Evolutionary conservation across 2,329 filamentous ascomycete genomes (phyloP).

Genomic region (Corynespora cassiicola): DNA sequence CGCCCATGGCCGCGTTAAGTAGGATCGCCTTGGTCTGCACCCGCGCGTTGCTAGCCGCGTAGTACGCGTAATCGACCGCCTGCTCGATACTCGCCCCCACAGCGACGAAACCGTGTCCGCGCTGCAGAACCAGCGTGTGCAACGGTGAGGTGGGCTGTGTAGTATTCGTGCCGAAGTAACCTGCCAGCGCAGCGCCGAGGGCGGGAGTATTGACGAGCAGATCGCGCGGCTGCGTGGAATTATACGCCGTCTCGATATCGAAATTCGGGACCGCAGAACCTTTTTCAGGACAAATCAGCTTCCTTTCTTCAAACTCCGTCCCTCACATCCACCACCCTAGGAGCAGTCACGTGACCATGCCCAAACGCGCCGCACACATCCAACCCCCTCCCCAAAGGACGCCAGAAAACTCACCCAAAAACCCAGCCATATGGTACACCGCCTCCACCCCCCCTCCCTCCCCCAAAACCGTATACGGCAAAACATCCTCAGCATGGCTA

Average conservation of each 20-base stretch:
- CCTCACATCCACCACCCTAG: too few relatives aligned
- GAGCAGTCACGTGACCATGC: too few relatives aligned
- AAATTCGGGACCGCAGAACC: slow-evolving; percentile 29
- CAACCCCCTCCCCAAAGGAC: too few relatives aligned
- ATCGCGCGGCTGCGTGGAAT: slow-evolving; percentile 18
- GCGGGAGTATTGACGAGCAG: slow-evolving; percentile 28
- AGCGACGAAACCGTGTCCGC: slow-evolving; percentile 51
- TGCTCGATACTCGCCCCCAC: slow-evolving; percentile 41
- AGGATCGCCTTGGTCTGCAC: slow-evolving; percentile 43
- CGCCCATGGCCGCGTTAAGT: slow-evolving; percentile 25
- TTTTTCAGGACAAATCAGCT: too few relatives aligned
- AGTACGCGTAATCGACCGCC: slow-evolving; percentile 48
- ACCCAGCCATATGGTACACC: slow-evolving; percentile 46
- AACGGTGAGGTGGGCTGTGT: slow-evolving; percentile 25
- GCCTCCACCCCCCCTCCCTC: slow-evolving; percentile 18
- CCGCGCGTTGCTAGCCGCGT: slow-evolving; percentile 40
- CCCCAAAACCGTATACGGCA: slow-evolving; percentile 38
- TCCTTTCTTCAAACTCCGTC: too few relatives aligned
- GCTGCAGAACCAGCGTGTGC: slow-evolving; percentile 41
- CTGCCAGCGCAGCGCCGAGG: slow-evolving; percentile 29
- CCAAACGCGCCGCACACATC: too few relatives aligned
- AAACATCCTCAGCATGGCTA: slow-evolving; percentile 43
- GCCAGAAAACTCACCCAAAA: slow-evolving; percentile 30
- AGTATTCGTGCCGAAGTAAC: slow-evolving; percentile 22
- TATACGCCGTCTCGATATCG: slow-evolving; percentile 26